Evolutionary conservation across 1,139 yeast genomes (phyloP).

Genomic region (Lodderomyces elongisporus): DNA sequence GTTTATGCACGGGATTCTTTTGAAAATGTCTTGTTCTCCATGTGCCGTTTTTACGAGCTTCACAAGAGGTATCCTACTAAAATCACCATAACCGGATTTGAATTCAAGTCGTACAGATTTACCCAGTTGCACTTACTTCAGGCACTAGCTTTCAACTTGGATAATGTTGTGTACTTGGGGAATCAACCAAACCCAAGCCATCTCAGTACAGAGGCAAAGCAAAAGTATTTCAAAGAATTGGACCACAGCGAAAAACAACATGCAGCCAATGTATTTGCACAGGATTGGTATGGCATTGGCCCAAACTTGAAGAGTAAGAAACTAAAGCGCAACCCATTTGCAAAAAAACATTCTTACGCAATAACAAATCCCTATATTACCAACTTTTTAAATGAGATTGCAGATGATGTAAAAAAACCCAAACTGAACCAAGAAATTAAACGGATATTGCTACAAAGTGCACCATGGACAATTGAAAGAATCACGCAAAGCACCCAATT

Average conservation of each 20-base stretch:
- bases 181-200: constrained; percentile 52
- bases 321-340: constrained; percentile 56
- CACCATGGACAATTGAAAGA: constrained; percentile 8
- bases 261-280: constrained; percentile 53
- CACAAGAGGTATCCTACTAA: constrained; percentile 43
- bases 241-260: constrained; percentile 42
- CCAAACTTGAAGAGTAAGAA: constrained; percentile 39
- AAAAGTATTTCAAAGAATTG: constrained; percentile 40
- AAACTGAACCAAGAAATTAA: constrained; percentile 12
- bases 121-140: constrained; percentile 46
- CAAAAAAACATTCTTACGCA: constrained; percentile 39
- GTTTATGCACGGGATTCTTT: constrained; percentile 78
- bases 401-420: constrained; percentile 6
- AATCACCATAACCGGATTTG: constrained; percentile 66
- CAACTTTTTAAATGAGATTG: constrained; percentile 17
- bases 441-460: constrained; percentile 6
- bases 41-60: constrained; percentile 52
- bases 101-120: constrained; percentile 63
- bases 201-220: constrained; percentile 15
- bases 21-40: constrained; percentile 66
- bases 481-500: neutral
- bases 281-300: constrained; percentile 59
- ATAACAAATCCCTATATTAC: constrained; percentile 22
- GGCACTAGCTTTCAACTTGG: constrained; percentile 38
- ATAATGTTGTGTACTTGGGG: constrained; percentile 48